These are phyloP conservation scores for Saturnispora hagleri DNA, from an alignment of 805 yeast genomes.

Conservation along the genomic window DNA sequence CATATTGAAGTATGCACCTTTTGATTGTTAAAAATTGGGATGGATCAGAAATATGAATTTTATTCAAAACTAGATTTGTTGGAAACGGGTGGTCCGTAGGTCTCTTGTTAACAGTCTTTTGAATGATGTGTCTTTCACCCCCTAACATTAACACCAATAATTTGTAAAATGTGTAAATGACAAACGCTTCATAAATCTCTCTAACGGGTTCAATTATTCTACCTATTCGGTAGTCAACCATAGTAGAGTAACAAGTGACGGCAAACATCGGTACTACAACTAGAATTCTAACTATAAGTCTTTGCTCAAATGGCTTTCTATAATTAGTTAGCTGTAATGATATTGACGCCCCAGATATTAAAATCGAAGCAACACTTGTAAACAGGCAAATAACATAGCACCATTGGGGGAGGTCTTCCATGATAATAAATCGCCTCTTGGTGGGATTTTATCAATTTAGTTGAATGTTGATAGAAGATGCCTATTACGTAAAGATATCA, in stretches of 20 bases:
- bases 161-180: slow-evolving; percentile 85
- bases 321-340: slow-evolving; percentile 57
- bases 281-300: slow-evolving; percentile 74
- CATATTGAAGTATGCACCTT: slow-evolving; percentile 84
- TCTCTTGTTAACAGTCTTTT: slow-evolving; percentile 45
- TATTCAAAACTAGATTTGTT: slow-evolving; percentile 39
- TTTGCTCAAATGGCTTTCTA: slow-evolving; percentile 80
- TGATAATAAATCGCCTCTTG: neutral
- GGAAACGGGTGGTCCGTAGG: slow-evolving; percentile 63
- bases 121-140: slow-evolving; percentile 82
- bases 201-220: slow-evolving; percentile 60
- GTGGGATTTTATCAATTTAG: neutral
- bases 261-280: slow-evolving; percentile 78
- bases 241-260: slow-evolving; percentile 52
- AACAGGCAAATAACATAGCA: neutral
- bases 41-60: slow-evolving; percentile 82
- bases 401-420: neutral
- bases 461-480: neutral
- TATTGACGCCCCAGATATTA: slow-evolving; percentile 39
- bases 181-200: slow-evolving; percentile 93
- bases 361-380: slow-evolving; percentile 23
- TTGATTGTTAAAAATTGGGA: slow-evolving; percentile 65
- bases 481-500: neutral
- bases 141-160: slow-evolving; percentile 77
- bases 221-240: slow-evolving; percentile 37